Conservation (phyloP, 2,329 filamentous ascomycete genomes). For the Neofusicoccum kwambonambiense region DNA sequence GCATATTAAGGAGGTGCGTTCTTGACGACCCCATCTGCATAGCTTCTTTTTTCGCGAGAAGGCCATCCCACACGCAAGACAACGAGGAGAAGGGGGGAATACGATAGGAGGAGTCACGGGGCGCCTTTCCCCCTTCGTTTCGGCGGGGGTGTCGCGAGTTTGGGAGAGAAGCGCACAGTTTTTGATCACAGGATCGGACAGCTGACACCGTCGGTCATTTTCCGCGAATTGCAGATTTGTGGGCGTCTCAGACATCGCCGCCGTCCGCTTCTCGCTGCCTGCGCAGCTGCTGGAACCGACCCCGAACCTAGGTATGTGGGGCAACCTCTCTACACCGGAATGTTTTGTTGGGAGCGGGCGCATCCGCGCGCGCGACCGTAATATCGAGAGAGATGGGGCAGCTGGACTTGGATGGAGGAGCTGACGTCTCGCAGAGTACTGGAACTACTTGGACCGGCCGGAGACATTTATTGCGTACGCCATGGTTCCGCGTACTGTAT, state of each 20-base stretch:
- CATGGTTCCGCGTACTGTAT: background rate
- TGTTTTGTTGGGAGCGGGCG: background rate
- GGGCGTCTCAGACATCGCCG: constrained; percentile 90
- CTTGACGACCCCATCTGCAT: no score
- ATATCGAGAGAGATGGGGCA: background rate
- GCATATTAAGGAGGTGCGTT: constrained; percentile 80
- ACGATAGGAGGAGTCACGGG: background rate
- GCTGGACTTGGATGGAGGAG: constrained; percentile 1
- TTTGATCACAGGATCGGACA: no score
- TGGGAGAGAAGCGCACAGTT: background rate
- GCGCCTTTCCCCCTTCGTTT: background rate
- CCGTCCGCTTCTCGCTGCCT: constrained; percentile 92
- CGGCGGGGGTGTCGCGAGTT: background rate
- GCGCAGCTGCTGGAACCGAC: constrained; percentile 94
- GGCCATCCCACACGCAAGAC: background rate
- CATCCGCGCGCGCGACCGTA: background rate
- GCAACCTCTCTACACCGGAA: background rate
- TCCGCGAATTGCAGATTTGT: constrained; percentile 67
- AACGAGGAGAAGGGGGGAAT: background rate
- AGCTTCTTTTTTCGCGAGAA: no score
- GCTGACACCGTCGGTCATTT: background rate
- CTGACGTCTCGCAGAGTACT: constrained; percentile 69
- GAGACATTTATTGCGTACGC: constrained; percentile 75
- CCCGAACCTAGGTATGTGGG: constrained; percentile 71
- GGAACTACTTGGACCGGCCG: constrained; percentile 95